Conservation (phyloP, 1,284 basidiomycete species). For the Dichomitus squalens region DNA sequence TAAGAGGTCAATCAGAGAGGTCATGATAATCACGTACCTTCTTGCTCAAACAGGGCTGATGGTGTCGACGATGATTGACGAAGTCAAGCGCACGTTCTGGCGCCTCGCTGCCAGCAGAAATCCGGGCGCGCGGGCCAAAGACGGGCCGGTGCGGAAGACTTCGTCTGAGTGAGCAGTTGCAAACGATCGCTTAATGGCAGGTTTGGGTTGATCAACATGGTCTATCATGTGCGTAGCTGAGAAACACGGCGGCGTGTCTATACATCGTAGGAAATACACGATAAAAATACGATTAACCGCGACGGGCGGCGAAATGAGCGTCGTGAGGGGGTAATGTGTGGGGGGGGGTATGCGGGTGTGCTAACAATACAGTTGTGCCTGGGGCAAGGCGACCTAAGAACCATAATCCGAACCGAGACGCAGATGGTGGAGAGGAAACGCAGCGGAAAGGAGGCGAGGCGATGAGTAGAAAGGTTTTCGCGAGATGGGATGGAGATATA, state of each 20-base stretch:
- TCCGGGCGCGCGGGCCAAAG: no score
- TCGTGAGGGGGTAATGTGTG: conserved; percentile 4
- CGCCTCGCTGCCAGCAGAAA: no score
- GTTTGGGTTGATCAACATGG: no score
- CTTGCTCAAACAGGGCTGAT: no score
- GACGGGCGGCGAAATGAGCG: conserved; percentile 14
- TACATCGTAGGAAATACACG: conserved; percentile 17
- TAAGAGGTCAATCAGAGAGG: no score
- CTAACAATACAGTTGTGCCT: conserved; percentile 18
- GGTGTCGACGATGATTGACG: no score
- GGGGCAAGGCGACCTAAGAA: conserved; percentile 4
- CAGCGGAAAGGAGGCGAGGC: conserved; percentile 3
- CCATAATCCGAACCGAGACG: conserved; percentile 2
- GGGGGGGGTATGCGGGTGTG: conserved; percentile 6
- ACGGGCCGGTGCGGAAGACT: no score
- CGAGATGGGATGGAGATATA: not conserved
- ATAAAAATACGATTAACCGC: conserved; percentile 20
- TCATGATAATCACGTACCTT: no score
- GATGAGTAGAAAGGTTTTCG: not conserved
- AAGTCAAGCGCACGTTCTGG: no score
- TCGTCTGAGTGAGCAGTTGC: no score
- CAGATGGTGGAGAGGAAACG: not conserved
- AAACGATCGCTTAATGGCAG: no score
- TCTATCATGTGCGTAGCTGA: not conserved
- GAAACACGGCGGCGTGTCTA: not conserved